A percentile compares a stretch with the other conserved stretches of the same genome.
These are phyloP conservation scores for Carex parvula DNA, from an alignment of 176 grass and related monocot genomes.

Conservation along the genomic window DNA sequence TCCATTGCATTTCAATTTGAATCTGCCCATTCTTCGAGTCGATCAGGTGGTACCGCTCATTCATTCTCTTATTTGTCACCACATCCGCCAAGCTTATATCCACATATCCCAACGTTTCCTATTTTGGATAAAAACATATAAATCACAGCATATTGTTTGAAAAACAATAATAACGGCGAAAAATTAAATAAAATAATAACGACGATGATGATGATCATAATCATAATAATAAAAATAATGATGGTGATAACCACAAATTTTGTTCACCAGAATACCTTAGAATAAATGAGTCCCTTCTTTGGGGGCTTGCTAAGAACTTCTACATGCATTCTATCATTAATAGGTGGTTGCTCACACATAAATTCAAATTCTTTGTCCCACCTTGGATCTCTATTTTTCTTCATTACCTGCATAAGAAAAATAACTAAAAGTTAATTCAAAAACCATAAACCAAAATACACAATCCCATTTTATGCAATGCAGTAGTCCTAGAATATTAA, in stretches of 20 bases:
- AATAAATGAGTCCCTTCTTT: slow-evolving; percentile 65
- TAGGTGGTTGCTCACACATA: slow-evolving; percentile 76
- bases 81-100: slow-evolving; percentile 66
- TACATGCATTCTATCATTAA: slow-evolving; percentile 76
- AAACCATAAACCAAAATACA: not conserved
- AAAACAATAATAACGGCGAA: not conserved
- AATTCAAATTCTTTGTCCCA: slow-evolving; percentile 85
- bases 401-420: slow-evolving; percentile 49
- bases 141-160: not conserved
- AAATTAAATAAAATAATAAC: not conserved
- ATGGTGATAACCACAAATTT: not conserved
- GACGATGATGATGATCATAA: no score
- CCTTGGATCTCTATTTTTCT: slow-evolving; percentile 90
- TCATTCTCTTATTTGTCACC: slow-evolving; percentile 78
- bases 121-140: slow-evolving; percentile 10
- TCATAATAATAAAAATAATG: no score
- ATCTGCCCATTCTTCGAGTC: slow-evolving; percentile 87
- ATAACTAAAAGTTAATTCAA: not conserved
- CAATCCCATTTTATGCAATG: not conserved
- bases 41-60: slow-evolving; percentile 74
- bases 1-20: slow-evolving; percentile 91
- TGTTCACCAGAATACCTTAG: slow-evolving; percentile 56
- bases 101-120: slow-evolving; percentile 81
- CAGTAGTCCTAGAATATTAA: not conserved
- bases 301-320: slow-evolving; percentile 73